Evolutionary conservation across 805 yeast genomes (phyloP), one percentile per base, ranked within the genome.

Genomic region (Candida krabiensis): DNA sequence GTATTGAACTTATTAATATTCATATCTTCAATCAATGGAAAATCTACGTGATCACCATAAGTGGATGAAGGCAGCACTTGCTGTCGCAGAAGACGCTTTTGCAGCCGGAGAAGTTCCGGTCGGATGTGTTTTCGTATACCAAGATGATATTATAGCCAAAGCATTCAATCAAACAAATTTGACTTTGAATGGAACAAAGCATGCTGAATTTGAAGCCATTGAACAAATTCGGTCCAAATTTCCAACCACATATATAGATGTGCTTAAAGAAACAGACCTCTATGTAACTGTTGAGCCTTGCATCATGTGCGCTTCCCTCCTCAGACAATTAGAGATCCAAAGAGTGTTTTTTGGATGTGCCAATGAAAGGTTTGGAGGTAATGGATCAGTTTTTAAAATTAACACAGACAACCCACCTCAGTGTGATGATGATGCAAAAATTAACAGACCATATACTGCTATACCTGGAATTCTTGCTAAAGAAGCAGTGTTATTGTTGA

Each of bases 261-360:
- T 76, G 8, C 77, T 87, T 51, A 52, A 61, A 26, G 75, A 80
- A 18, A 69, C 86, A 3, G 80, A 78, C 21, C 69, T 93, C 6
- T 91, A 89, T 60, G 99, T 93, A 18, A 89, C 98, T 0, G 97
- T 93, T 0, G 99, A 93, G 61, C 99, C 99, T 0, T 93, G 99
- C 58, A 84, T 93, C 6, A 93, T 93, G 99, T 93, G 99, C 66
- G 98, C 96, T 0, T 80, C 93, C 28, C 89, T 96, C 2, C 63
- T 93, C 28, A 73, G 90, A 41, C 99, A 93, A 51, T 59, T 90
- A 31, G 83, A 84, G 2, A 78, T 93, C 9, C 63, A 77, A 21
- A 67, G 69, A 28, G 96, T 91, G 1, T 80, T 80, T 31, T 93
- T 87, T 54, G 98, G 99, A 0, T 90, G 96, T 55, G 93, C 88